A percentile compares a stretch with the other conserved stretches of the same genome.
These are phyloP conservation scores for Osmanthus fragrans DNA, from an alignment of 257 asterid species.

Conservation along the genomic window DNA sequence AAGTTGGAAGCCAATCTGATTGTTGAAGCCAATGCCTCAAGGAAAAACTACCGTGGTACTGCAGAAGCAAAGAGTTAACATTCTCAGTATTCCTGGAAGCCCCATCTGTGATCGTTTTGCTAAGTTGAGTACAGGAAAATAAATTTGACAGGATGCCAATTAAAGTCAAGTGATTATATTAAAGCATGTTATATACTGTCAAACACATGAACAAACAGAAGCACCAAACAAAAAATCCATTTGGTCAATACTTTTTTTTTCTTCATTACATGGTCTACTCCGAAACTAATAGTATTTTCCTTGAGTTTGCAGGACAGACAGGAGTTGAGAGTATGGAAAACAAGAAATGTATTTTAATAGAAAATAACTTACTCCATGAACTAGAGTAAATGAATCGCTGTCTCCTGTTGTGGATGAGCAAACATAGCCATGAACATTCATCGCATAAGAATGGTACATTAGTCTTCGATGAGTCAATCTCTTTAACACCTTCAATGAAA, in stretches of 20 bases:
- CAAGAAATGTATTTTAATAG: slow-evolving; percentile 8
- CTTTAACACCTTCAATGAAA: slow-evolving; percentile 66
- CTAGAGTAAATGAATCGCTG: slow-evolving; percentile 66
- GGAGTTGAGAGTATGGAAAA: neutral
- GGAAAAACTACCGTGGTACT: slow-evolving; percentile 91
- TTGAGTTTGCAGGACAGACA: slow-evolving; percentile 6
- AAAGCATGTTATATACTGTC: slow-evolving; percentile 3
- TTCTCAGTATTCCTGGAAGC: slow-evolving; percentile 13
- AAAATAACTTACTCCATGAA: slow-evolving; percentile 74
- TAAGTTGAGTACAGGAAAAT: slow-evolving; percentile 1
- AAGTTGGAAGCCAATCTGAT: slow-evolving; percentile 93
- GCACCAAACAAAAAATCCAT: neutral
- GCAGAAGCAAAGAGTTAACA: slow-evolving; percentile 29
- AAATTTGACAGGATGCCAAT: neutral
- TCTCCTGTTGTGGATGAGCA: slow-evolving; percentile 64
- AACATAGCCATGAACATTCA: slow-evolving; percentile 94
- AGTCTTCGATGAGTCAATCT: slow-evolving; percentile 65
- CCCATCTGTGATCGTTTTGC: slow-evolving; percentile 3
- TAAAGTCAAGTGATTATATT: neutral
- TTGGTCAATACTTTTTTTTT: neutral
- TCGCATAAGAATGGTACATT: slow-evolving; percentile 83
- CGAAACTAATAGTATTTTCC: neutral
- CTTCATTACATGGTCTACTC: neutral
- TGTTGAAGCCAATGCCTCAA: slow-evolving; percentile 97
- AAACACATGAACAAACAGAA: slow-evolving; percentile 14